Conservation (phyloP, 2,329 filamentous ascomycete genomes). For the Gnomoniopsis smithogilvyi region DNA sequence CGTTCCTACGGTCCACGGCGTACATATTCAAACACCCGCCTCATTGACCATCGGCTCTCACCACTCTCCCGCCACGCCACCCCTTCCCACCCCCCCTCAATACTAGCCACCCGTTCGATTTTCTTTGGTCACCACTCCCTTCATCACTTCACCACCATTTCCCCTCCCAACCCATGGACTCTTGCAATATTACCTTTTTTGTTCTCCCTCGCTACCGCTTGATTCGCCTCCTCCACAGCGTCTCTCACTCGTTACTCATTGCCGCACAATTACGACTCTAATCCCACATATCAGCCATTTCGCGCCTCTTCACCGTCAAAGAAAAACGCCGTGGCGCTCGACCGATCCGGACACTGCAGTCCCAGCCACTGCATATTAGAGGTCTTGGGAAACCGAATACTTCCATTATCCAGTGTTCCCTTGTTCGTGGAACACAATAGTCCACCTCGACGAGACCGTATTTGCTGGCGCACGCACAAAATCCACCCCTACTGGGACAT, state of each 20-base stretch:
- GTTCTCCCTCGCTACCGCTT: background rate
- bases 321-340: conserved; percentile 2
- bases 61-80: conserved; percentile 4
- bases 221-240: background rate
- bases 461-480: background rate
- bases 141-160: background rate
- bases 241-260: background rate
- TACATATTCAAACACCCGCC: conserved; percentile 17
- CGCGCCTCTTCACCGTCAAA: background rate
- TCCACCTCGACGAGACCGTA: background rate
- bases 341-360: conserved; percentile 2
- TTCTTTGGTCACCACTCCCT: background rate
- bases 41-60: conserved; percentile 9
- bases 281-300: background rate
- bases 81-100: background rate
- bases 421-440: background rate
- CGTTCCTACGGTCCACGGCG: conserved; percentile 10
- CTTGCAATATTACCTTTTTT: background rate
- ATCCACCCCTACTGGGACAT: background rate
- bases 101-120: background rate
- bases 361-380: conserved; percentile 12
- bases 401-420: background rate
- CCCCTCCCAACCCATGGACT: background rate
- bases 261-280: conserved; percentile 4
- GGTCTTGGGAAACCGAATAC: background rate